Evolutionary conservation across 257 asterid genomes (phyloP), one percentile per base, ranked within the genome.

Genomic region (Misopates orontium): DNA sequence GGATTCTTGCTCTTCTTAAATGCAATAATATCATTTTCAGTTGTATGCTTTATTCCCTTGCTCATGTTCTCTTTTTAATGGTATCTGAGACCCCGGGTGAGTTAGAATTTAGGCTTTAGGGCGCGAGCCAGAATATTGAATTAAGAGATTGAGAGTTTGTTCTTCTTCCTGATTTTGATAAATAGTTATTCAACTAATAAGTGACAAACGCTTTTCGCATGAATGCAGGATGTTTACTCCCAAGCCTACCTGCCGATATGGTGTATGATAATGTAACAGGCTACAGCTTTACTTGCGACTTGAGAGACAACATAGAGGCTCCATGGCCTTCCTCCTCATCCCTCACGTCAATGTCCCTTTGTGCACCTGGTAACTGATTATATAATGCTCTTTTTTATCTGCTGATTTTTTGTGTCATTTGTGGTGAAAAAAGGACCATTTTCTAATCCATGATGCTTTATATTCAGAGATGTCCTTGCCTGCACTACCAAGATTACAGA

Each of bases 261-360:
- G 84, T 90, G 42, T 94, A 79, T 58, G 96, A 94, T 73, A 94
- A 90, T 72, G 68, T 83, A 66, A 52, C 95, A 20, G 99, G 99
- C 42, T 85, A 80, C 84, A 94, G 95, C 80, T 86, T 94, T 73
- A 86, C 86, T 39, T 94, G 99, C 57, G 99, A 94, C 70, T 77
- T 94, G 71, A 84, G 83, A 39, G 97, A 94, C 81, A 90, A 88
- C 73, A 86, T 90, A 74, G 96, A 88, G 51, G 99, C 99, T 69
- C 99, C 97, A 52, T 94, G 99, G 98, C 99, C 99, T 18, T 94
- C 96, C 16, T 90, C 98, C 20, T 82, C 95, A 21, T 82, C 97
- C 10, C 45, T 82, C 52, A 71, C 99, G 53, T 81, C 99, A 25
- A 71, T 88, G 21, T 94, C 99, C 54, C 96, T 94, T 42, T 94